Evolutionary conservation across 75 land plant genomes (phyloP), one percentile per base, ranked within the genome.

Genomic region (Adiantum capillusveneris): DNA sequence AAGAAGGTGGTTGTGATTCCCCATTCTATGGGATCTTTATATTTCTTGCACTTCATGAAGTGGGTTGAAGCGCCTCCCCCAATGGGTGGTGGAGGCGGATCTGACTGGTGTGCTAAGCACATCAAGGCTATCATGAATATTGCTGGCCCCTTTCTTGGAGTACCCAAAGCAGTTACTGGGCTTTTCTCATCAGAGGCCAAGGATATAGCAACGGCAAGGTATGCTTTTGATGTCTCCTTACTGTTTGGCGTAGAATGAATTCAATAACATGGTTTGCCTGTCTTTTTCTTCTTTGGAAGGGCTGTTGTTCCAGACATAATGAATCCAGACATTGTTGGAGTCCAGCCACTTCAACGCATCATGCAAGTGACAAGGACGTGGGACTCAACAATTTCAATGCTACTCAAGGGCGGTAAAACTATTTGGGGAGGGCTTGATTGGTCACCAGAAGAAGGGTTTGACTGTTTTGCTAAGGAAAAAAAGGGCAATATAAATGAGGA

Each of bases 11-110:
- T 91, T 20, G 89, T 81, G 11, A 77, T 91, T 39, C 97, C 97
- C 31, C 97, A 91, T 69, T 91, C 97, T 0, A 91, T 91, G 94
- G 97, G 97, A 44, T 83, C 82, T 25, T 77, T 88, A 3, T 91
- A 91, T 65, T 91, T 91, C 57, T 26, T 91, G 68, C 97, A 91
- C 63, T 91, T 91, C 44, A 76, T 91, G 83, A 91, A 91, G 56
- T 91, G 97, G 97, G 97, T 91, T 37, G 97, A 91, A 65, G 86
- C 86, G 45, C 94, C 97, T n/a, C 65, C 84, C 64, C 94, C 93
- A 57, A 78, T 84, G 85, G 97, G 97, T 53, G 97, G 94, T 57
- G 97, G 94, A 20, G 97, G 94, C 52, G 94, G 97, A 24, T 45
- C 81, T 57, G 79, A 81, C 65, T 91, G 97, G 97, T 84, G 86